These are phyloP conservation scores for Trametes elegans DNA, from an alignment of 768 basidiomycete genomes.

Conservation along the genomic window DNA sequence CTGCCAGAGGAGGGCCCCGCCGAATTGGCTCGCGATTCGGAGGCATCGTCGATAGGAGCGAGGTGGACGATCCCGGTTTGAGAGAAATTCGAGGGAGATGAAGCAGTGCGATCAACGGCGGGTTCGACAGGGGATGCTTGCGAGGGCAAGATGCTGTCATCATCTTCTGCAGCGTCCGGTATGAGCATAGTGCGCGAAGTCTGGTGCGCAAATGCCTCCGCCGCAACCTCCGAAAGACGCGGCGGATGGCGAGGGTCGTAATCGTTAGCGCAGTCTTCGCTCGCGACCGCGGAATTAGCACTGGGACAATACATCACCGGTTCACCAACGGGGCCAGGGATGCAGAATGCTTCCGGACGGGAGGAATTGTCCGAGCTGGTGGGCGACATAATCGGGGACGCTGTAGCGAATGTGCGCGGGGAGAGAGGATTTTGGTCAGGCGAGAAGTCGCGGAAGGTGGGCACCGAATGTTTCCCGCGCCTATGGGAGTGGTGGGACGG, in stretches of 20 bases:
- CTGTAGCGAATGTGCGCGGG: conserved; percentile 19
- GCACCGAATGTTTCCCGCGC: conserved; percentile 8
- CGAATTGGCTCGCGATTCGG: conserved; percentile 10
- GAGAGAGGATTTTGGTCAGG: conserved; percentile 18
- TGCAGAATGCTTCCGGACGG: not conserved
- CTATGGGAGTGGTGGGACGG: not conserved
- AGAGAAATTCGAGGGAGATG: conserved; percentile 23
- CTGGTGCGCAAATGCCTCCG: conserved; percentile 20
- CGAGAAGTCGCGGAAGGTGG: conserved; percentile 26
- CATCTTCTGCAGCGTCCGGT: not conserved
- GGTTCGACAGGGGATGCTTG: no score
- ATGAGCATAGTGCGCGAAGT: conserved; percentile 1
- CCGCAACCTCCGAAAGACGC: conserved; percentile 21
- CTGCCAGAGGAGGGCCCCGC: conserved; percentile 1
- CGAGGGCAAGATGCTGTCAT: no score
- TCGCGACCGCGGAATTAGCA: not conserved
- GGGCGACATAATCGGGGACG: not conserved
- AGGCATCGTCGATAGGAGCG: conserved; percentile 19
- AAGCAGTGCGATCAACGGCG: not conserved
- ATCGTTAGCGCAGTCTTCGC: not conserved
- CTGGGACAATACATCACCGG: conserved; percentile 4
- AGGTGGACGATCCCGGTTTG: conserved; percentile 31
- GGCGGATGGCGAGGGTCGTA: conserved; percentile 23
- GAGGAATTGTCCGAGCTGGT: not conserved
- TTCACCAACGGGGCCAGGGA: conserved; percentile 17